A percentile compares a stretch with the other conserved stretches of the same genome.
phyloP scores from a whole-genome alignment of 140 eudicot species.

The Cichorium intybus region DNA sequence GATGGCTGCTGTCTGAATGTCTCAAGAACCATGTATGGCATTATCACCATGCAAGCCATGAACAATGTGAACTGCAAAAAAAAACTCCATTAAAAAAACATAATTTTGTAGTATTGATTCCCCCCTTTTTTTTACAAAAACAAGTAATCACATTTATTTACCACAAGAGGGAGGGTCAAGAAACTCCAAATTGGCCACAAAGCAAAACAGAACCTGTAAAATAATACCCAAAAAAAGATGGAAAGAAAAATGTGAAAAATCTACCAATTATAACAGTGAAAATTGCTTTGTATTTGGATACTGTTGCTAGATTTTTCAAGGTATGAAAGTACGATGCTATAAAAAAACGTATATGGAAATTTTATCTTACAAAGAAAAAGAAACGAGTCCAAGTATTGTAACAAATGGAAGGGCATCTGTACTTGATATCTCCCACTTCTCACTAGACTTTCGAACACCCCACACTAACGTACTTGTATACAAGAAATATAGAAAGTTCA shows the following conservation, averaged over 20 bases:
- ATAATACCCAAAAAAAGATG: neutral
- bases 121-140: neutral
- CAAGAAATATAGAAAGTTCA: slow-evolving; percentile 54
- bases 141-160: slow-evolving; percentile 16
- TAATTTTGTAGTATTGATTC: neutral
- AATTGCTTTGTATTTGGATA: neutral
- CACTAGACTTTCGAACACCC: slow-evolving; percentile 64
- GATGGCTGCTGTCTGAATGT: slow-evolving; percentile 52
- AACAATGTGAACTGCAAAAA: slow-evolving; percentile 74
- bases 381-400: slow-evolving; percentile 59
- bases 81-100: neutral
- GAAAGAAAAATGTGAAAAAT: neutral
- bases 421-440: slow-evolving; percentile 78
- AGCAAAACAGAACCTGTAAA: slow-evolving; percentile 71
- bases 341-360: neutral
- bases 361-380: slow-evolving; percentile 72
- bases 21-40: slow-evolving; percentile 70
- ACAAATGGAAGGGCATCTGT: slow-evolving; percentile 70
- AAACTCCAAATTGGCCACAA: slow-evolving; percentile 96
- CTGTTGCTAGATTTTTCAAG: neutral
- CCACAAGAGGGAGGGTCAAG: slow-evolving; percentile 94
- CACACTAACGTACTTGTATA: slow-evolving; percentile 68
- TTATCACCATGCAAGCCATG: slow-evolving; percentile 86
- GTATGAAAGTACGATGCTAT: neutral
- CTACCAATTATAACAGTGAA: too few relatives aligned